These are phyloP conservation scores for Hirschfeldia incana DNA, from an alignment of 345 rosid genomes.

Conservation along the genomic window DNA sequence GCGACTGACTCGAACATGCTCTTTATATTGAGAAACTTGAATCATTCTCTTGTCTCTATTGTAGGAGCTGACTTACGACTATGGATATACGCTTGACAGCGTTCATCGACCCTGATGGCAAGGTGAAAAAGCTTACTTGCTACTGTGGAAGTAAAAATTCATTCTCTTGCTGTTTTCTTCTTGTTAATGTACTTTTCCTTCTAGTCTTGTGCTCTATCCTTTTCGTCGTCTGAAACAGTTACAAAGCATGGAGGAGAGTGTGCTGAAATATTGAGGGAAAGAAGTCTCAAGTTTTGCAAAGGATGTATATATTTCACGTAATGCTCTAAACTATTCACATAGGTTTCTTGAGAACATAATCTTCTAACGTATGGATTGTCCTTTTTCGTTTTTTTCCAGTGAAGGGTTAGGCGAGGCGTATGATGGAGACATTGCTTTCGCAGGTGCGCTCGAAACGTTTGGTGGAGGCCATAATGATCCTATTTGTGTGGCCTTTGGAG, in stretches of 20 bases:
- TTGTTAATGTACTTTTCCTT: constrained; percentile 3
- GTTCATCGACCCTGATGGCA: constrained; percentile 73
- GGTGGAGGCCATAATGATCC: constrained; percentile 99
- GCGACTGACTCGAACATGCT: background rate
- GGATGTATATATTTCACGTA: constrained; percentile 99
- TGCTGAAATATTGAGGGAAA: too few species aligned
- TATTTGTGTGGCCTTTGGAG: constrained; percentile 97
- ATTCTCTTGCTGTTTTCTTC: background rate
- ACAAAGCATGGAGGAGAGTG: constrained; percentile 88
- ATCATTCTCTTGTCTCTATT: constrained; percentile 12
- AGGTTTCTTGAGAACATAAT: too few species aligned
- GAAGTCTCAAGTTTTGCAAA: too few species aligned
- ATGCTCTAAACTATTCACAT: constrained; percentile 32
- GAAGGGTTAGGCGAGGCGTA: constrained; percentile 99
- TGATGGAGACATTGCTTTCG: constrained; percentile 95
- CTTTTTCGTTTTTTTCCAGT: constrained; percentile 63
- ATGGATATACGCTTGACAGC: constrained; percentile 80
- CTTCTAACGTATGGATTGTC: too few species aligned
- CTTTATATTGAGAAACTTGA: background rate
- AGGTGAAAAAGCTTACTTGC: constrained; percentile 65
- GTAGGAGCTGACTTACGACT: constrained; percentile 90
- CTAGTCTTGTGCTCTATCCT: background rate
- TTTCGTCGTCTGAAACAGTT: constrained; percentile 54
- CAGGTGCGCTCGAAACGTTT: constrained; percentile 93
- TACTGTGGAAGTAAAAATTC: too few species aligned